A percentile compares a stretch with the other conserved stretches of the same genome.
These are phyloP conservation scores for Coprinopsis strossmayeri DNA, from an alignment of 768 basidiomycete genomes.

Conservation along the genomic window DNA sequence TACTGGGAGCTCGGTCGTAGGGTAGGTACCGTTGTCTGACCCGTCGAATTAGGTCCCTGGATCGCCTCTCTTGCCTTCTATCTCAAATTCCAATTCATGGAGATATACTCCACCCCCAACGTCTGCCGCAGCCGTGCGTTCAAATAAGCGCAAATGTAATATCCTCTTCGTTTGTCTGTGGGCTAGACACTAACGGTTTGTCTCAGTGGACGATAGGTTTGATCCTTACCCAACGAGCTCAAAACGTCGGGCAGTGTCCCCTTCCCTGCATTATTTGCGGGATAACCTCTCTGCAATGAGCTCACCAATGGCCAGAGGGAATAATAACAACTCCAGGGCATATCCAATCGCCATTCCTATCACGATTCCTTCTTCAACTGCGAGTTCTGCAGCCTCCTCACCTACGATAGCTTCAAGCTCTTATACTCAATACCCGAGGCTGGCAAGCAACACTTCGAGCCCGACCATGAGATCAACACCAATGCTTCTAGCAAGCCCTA, in stretches of 20 bases:
- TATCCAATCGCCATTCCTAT: slow-evolving; percentile 59
- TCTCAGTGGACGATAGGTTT: slow-evolving; percentile 73
- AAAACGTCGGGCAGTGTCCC: slow-evolving; percentile 80
- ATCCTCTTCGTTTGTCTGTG: slow-evolving; percentile 12
- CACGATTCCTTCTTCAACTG: slow-evolving; percentile 47
- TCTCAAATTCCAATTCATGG: slow-evolving; percentile 54
- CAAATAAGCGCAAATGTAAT: slow-evolving; percentile 78
- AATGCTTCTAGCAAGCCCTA: slow-evolving; percentile 69
- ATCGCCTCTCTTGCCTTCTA: slow-evolving; percentile 56
- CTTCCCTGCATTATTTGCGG: slow-evolving; percentile 63
- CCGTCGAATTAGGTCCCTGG: slow-evolving; percentile 36
- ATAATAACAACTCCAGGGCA: slow-evolving; percentile 13
- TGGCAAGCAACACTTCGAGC: slow-evolving; percentile 57
- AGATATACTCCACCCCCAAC: slow-evolving; percentile 80
- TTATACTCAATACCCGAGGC: slow-evolving; percentile 42
- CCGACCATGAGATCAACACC: slow-evolving; percentile 63
- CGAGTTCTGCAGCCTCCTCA: slow-evolving; percentile 65
- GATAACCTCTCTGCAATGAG: slow-evolving; percentile 47
- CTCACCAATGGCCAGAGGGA: slow-evolving; percentile 45
- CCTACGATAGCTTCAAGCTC: slow-evolving; percentile 51
- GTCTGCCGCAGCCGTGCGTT: slow-evolving; percentile 65
- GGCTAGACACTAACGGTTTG: slow-evolving; percentile 4
- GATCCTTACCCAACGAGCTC: slow-evolving; percentile 76
- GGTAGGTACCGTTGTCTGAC: slow-evolving; percentile 7
- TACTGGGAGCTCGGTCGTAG: not conserved